Conservation (phyloP, 768 basidiomycete species). For the Macrolepiota fuliginosa region DNA sequence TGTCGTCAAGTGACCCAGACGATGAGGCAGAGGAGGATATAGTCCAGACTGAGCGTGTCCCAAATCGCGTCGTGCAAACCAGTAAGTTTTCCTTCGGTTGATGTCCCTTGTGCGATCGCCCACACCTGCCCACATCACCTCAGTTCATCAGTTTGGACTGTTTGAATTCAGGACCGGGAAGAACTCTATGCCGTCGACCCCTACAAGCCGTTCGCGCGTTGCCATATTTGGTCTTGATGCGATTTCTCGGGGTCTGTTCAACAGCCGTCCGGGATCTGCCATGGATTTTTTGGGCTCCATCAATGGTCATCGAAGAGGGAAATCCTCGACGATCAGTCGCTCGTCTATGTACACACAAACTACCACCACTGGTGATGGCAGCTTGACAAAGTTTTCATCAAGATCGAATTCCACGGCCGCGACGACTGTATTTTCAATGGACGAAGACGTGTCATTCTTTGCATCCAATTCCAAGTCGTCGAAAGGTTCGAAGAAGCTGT, state of each 20-base stretch:
- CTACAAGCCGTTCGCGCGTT: slow-evolving; percentile 74
- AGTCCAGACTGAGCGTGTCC: slow-evolving; percentile 72
- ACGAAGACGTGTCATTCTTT: slow-evolving; percentile 57
- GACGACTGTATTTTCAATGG: slow-evolving; percentile 58
- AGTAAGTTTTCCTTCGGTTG: slow-evolving; percentile 46
- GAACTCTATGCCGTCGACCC: slow-evolving; percentile 80
- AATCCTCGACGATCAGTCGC: slow-evolving; percentile 64
- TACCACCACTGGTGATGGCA: slow-evolving; percentile 64
- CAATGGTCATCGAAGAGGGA: slow-evolving; percentile 63
- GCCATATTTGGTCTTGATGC: slow-evolving; percentile 90
- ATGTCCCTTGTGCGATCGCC: slow-evolving; percentile 5
- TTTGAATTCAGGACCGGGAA: slow-evolving; percentile 82
- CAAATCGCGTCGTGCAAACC: slow-evolving; percentile 74
- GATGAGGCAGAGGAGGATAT: slow-evolving; percentile 83
- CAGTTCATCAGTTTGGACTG: slow-evolving; percentile 86
- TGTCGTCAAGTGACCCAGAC: slow-evolving; percentile 68
- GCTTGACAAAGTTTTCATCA: slow-evolving; percentile 68
- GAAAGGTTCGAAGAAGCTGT: slow-evolving; percentile 42
- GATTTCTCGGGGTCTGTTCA: slow-evolving; percentile 88
- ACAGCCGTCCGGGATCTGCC: slow-evolving; percentile 59
- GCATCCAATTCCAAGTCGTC: slow-evolving; percentile 40
- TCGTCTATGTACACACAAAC: slow-evolving; percentile 74
- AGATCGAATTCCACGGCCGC: slow-evolving; percentile 69
- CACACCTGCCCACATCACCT: background rate
- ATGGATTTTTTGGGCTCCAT: slow-evolving; percentile 75